Evolutionary conservation across 148 eudicot genomes (phyloP).

Genomic region (Rheum nobile): DNA sequence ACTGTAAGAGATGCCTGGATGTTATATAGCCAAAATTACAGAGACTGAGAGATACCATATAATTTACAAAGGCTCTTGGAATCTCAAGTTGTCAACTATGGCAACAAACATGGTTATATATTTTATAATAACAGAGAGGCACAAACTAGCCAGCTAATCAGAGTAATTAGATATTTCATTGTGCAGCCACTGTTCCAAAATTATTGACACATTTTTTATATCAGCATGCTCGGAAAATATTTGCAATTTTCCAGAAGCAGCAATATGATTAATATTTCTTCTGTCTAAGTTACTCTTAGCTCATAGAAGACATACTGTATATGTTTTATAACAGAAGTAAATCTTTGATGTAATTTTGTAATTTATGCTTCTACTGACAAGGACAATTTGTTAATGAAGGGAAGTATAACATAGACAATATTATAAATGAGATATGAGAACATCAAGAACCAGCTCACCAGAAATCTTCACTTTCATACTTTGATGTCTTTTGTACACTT

Average conservation of each 20-base stretch:
- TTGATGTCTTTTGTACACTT: not conserved
- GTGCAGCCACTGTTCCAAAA: not conserved
- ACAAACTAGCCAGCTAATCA: not conserved
- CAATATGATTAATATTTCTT: not conserved
- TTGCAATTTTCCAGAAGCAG: slow-evolving; percentile 3
- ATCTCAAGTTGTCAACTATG: not conserved
- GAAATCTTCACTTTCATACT: not conserved
- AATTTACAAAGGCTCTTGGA: not conserved
- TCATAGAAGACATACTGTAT: not conserved
- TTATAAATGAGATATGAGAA: not conserved
- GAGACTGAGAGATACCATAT: not conserved
- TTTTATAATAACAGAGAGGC: not conserved
- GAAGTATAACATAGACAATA: not conserved
- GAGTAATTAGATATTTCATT: not conserved
- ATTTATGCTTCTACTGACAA: not conserved
- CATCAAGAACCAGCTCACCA: not conserved
- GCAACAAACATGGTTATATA: not conserved
- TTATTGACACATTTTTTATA: not conserved
- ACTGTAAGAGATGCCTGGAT: not conserved
- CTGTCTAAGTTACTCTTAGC: not conserved
- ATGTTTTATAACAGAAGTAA: not conserved
- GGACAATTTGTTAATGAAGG: not conserved
- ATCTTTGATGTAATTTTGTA: not conserved
- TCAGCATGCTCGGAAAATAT: not conserved
- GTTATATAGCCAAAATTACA: not conserved